Evolutionary conservation across 805 yeast species (phyloP), one percentile per base, ranked within the genome.

Genomic region (Yarrowia keelungensis): DNA sequence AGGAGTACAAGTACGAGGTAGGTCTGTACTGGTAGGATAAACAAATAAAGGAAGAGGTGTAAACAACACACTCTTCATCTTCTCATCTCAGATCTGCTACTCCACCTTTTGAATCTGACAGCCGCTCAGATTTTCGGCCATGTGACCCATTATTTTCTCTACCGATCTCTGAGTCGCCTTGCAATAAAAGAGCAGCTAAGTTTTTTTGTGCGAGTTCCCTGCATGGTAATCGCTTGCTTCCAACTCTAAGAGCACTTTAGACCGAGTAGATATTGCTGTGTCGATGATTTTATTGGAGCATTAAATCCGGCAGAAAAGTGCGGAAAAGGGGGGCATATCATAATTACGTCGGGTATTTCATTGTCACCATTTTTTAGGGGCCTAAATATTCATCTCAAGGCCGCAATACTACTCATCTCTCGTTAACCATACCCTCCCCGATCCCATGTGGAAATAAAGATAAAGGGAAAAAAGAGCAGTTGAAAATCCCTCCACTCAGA

Each of bases 141-240:
- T 32, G 53, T 49, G 53, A 49, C 53, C 53, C 10, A 38, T 10
- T 38, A 38, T 38, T 38, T 38, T 38, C 12, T 38, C 10, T 9
- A n/a, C 39, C 56, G 42, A 51, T 51, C 42, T 35, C 42, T 50
- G 42, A 12, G 42, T 51, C 56, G 56, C 42, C n/a, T 51, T 35
- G 42, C 39, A 51, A 51, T 9, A 16, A 51, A 12, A 32, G 9
- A 26, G 11, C 50, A 12, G 39, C n/a, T 35, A 36, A 16, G 56
- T 51, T 51, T 35, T 10, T 3, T 14, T 7, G 42, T 35, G 42
- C 42, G 22, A 51, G 56, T 35, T 51, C 56, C 56, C 56, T 51
- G 56, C 56, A 51, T 51, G 56, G 26, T 36, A 51, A 36, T 51
- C 56, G 56, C 56, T 51, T 51, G 56, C 56, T 51, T 51, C 14